Percentiles rank a stretch among this genome's conserved stretches.
Evolutionary conservation across 768 basidiomycete species (phyloP).

Genomic region (Mycena capillaripes): DNA sequence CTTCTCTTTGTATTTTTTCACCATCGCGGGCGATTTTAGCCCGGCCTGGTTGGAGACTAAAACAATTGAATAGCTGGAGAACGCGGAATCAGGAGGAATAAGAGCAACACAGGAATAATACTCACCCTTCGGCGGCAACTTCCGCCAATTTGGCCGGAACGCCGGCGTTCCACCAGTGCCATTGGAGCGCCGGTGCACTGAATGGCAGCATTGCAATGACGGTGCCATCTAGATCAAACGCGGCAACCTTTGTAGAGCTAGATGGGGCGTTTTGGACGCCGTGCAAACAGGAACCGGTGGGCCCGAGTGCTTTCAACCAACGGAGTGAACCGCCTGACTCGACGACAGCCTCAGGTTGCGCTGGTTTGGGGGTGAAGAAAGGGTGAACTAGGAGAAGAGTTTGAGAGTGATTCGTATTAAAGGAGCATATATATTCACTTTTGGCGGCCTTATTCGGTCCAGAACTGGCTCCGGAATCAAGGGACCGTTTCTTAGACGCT

Average conservation of each 20-base stretch:
- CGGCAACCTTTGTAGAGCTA: conserved; percentile 71
- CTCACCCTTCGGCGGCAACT: conserved; percentile 71
- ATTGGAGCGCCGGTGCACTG: conserved; percentile 49
- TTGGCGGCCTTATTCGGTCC: conserved; percentile 31
- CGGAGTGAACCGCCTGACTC: conserved; percentile 43
- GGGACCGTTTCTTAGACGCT: conserved; percentile 27
- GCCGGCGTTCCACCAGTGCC: conserved; percentile 81
- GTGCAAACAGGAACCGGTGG: conserved; percentile 56
- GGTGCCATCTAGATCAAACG: conserved; percentile 92
- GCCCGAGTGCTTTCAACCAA: conserved; percentile 58
- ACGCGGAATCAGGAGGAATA: not conserved
- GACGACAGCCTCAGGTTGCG: too few species aligned
- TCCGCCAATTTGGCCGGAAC: conserved; percentile 77
- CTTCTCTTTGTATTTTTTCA: conserved; percentile 82
- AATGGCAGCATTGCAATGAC: conserved; percentile 66
- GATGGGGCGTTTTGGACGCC: conserved; percentile 58
- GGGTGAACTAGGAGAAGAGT: conserved; percentile 51
- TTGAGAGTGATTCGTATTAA: not conserved
- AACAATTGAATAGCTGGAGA: conserved; percentile 74
- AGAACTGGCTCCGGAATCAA: not conserved
- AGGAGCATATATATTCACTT: conserved; percentile 19
- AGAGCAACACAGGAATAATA: not conserved
- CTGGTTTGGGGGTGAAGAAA: conserved; percentile 50
- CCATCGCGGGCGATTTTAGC: conserved; percentile 58
- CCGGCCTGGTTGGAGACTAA: conserved; percentile 85